Conservation (phyloP, 164 flowering plant genomes). For the Magnolia kwangsiensis region DNA sequence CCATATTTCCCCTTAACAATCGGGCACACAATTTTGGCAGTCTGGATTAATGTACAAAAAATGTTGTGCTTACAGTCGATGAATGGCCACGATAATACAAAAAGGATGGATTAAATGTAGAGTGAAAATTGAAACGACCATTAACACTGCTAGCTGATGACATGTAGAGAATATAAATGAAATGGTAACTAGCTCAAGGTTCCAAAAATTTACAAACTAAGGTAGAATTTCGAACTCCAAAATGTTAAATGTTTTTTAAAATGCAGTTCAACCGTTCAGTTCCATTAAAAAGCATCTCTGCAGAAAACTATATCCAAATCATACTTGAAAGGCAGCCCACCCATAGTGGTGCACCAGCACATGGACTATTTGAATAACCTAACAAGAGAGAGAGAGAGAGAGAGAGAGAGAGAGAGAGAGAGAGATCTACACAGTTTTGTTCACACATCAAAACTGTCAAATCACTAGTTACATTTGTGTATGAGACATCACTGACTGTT, state of each 20-base stretch:
- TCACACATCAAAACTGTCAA: constrained; percentile 10
- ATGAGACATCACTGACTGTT: background rate
- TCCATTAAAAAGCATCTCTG: background rate
- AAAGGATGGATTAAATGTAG: background rate
- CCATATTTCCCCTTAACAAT: too few relatives aligned
- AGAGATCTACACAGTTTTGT: background rate
- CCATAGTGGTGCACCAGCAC: too few relatives aligned
- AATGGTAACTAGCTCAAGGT: background rate
- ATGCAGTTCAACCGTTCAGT: background rate
- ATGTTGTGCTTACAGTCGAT: background rate
- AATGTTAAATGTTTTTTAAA: background rate
- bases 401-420: too few relatives aligned
- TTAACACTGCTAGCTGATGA: background rate
- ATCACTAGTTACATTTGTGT: background rate
- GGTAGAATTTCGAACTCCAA: background rate
- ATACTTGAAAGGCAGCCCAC: too few relatives aligned
- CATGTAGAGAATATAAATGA: background rate
- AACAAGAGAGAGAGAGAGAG: too few relatives aligned
- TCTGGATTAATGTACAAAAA: background rate
- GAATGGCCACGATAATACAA: background rate
- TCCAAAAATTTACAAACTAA: background rate
- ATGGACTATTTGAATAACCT: too few relatives aligned
- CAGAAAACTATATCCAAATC: background rate
- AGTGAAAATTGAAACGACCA: background rate
- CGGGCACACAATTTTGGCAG: background rate